phyloP scores from a whole-genome alignment of 2,329 filamentous ascomycete genomes.

The Colletotrichum orchidophilum region DNA sequence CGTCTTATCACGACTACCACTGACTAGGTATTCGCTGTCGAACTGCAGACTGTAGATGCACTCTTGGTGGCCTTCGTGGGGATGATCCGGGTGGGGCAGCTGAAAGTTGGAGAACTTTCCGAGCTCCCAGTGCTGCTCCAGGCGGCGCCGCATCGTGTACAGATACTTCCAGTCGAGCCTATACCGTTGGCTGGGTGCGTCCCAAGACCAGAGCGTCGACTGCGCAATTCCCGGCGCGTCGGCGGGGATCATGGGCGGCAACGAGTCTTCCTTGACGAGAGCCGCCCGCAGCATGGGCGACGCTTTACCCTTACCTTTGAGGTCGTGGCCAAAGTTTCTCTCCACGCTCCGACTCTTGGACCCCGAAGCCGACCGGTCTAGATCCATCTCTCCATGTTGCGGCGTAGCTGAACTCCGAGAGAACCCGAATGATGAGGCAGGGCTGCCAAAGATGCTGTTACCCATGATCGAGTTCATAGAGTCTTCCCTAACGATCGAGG shows the following conservation, averaged over 20 bases:
- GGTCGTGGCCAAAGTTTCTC: constrained; percentile 44
- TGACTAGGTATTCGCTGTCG: constrained; percentile 85
- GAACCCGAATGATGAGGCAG: constrained; percentile 21
- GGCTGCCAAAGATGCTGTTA: constrained; percentile 43
- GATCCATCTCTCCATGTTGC: constrained; percentile 41
- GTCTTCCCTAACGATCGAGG: constrained; percentile 38
- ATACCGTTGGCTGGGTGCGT: constrained; percentile 56
- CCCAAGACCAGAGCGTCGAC: constrained; percentile 63
- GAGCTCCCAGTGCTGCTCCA: constrained; percentile 92
- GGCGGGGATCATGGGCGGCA: constrained; percentile 41
- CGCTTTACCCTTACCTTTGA: constrained; percentile 42
- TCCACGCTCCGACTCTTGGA: constrained; percentile 39
- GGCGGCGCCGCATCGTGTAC: constrained; percentile 83
- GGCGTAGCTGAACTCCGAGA: constrained; percentile 13
- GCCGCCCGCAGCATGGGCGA: constrained; percentile 24
- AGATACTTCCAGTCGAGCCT: constrained; percentile 93
- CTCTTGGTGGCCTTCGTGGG: constrained; percentile 85
- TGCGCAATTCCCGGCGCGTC: constrained; percentile 47
- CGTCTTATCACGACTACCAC: constrained; percentile 88
- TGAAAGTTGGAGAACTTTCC: constrained; percentile 88
- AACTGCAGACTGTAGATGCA: constrained; percentile 97
- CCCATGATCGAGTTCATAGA: constrained; percentile 23
- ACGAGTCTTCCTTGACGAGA: constrained; percentile 40
- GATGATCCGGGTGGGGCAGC: constrained; percentile 83
- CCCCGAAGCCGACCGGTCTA: constrained; percentile 46